Conservation (phyloP, 2,329 filamentous ascomycete genomes). For the Gyromitra esculenta region DNA sequence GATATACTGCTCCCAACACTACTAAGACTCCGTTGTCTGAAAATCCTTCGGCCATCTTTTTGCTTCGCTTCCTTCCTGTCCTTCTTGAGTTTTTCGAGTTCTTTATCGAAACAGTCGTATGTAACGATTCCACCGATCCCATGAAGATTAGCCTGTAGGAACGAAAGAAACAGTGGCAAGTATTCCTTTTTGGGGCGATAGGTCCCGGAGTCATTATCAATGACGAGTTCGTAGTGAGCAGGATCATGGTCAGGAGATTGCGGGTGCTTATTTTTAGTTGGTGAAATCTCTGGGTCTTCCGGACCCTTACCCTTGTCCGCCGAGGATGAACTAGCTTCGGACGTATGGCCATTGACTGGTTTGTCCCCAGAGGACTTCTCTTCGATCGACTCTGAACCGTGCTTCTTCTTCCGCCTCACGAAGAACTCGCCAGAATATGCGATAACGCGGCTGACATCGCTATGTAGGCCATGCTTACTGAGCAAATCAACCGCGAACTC, state of each 20-base stretch:
- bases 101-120: slow-evolving; percentile 77
- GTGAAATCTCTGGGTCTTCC: background rate
- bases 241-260: slow-evolving; percentile 5
- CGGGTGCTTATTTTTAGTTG: background rate
- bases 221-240: slow-evolving; percentile 79
- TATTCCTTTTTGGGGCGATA: slow-evolving; percentile 85
- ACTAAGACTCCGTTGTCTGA: slow-evolving; percentile 67
- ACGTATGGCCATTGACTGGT: slow-evolving; percentile 59
- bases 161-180: slow-evolving; percentile 75
- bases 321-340: background rate
- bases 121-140: slow-evolving; percentile 78
- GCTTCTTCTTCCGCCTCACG: slow-evolving; percentile 65
- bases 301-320: background rate
- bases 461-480: slow-evolving; percentile 97
- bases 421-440: slow-evolving; percentile 95
- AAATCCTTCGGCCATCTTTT: slow-evolving; percentile 64
- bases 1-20: slow-evolving; percentile 63
- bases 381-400: slow-evolving; percentile 62
- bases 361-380: background rate
- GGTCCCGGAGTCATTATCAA: slow-evolving; percentile 95
- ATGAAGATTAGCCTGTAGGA: slow-evolving; percentile 77
- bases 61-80: slow-evolving; percentile 80
- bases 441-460: slow-evolving; percentile 88
- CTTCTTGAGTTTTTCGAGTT: slow-evolving; percentile 77
- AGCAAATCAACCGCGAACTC: slow-evolving; percentile 94